Percentiles rank a stretch among this genome's conserved stretches.
These are phyloP conservation scores for Podaxis sp. DNA, from an alignment of 768 basidiomycete genomes.

Conservation along the genomic window DNA sequence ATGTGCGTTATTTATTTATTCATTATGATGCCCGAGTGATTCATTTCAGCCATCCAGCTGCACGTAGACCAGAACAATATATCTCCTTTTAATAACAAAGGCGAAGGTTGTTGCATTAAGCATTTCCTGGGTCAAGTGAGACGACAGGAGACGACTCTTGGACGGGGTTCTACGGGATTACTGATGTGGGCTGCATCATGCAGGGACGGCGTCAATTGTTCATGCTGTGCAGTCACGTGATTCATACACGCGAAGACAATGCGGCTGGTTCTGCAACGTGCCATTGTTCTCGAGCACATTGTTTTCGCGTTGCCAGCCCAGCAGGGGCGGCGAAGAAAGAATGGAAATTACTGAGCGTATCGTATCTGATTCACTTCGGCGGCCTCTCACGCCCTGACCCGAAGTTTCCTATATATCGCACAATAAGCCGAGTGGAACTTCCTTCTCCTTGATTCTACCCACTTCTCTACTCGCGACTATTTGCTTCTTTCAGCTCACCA, in stretches of 20 bases:
- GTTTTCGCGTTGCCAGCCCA: background rate
- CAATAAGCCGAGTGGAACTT: slow-evolving; percentile 2
- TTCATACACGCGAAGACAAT: slow-evolving; percentile 3
- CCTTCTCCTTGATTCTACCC: background rate
- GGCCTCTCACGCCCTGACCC: background rate
- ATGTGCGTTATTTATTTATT: background rate
- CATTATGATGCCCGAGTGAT: too few species aligned
- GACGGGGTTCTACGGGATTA: too few species aligned
- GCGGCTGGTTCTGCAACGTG: background rate
- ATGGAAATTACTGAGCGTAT: background rate
- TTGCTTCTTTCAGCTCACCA: background rate
- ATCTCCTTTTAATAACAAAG: too few species aligned
- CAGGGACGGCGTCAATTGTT: background rate
- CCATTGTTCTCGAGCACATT: slow-evolving; percentile 15
- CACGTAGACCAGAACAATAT: too few species aligned
- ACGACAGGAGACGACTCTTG: too few species aligned
- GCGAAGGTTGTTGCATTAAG: too few species aligned
- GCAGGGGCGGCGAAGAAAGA: slow-evolving; percentile 5
- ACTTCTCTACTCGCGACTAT: background rate
- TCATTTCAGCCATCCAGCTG: too few species aligned
- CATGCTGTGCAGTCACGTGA: slow-evolving; percentile 13
- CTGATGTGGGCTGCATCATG: too few species aligned
- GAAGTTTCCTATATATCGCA: slow-evolving; percentile 11
- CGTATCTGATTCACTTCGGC: background rate
- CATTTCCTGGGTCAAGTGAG: too few species aligned